Conservation (phyloP, 441 rosid genomes). For the Syzygium malaccense region DNA sequence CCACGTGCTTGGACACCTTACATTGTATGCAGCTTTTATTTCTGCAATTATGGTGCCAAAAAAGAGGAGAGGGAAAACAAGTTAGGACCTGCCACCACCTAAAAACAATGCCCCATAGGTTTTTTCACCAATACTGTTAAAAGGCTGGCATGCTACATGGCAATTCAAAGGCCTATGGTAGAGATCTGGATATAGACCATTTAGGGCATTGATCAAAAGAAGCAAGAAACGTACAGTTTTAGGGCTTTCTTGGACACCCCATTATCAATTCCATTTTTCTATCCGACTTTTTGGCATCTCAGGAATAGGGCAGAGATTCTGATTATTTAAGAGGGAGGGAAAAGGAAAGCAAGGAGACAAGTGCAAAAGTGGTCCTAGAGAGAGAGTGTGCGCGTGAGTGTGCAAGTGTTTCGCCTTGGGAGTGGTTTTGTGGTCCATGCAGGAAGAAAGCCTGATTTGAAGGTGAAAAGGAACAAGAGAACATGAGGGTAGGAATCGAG, state of each 20-base stretch:
- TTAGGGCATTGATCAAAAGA: background rate
- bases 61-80: background rate
- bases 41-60: background rate
- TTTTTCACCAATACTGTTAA: background rate
- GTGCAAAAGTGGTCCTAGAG: slow-evolving; percentile 38
- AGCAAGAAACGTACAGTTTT: background rate
- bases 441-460: slow-evolving; percentile 21
- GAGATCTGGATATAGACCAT: background rate
- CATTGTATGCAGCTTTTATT: background rate
- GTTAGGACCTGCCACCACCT: background rate
- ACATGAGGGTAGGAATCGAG: background rate
- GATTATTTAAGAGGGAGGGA: background rate
- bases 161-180: background rate
- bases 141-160: background rate
- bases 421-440: slow-evolving; percentile 9
- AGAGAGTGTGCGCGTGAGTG: background rate
- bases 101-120: background rate
- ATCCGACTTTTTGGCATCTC: background rate
- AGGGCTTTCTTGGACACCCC: background rate
- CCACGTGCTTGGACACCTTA: background rate
- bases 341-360: background rate
- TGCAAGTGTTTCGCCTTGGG: background rate
- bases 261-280: background rate
- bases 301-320: background rate
- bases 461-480: slow-evolving; percentile 3